phyloP scores from a whole-genome alignment of 768 basidiomycete species.

The Pleurotus platypus region DNA sequence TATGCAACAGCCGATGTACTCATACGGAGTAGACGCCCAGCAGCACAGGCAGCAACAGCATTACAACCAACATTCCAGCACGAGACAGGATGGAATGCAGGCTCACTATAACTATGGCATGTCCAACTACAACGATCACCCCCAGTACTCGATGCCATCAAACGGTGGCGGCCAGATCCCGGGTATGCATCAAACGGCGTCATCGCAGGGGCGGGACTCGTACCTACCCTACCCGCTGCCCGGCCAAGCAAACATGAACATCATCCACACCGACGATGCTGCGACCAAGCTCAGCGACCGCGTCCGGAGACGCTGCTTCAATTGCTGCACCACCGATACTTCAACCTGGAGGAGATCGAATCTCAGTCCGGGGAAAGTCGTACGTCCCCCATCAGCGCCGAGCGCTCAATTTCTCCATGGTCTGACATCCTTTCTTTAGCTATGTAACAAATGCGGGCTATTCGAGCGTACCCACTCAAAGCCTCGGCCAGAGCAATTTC shows the following conservation, averaged over 20 bases:
- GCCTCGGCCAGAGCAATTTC: conserved; percentile 77
- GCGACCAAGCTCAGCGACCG: conserved; percentile 77
- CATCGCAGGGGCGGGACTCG: conserved; percentile 12
- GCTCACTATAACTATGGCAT: background rate
- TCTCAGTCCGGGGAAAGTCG: conserved; percentile 78
- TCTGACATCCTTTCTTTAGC: conserved; percentile 21
- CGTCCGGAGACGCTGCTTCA: conserved; percentile 75
- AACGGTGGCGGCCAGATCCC: background rate
- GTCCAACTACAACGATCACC: conserved; percentile 14
- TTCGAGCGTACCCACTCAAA: conserved; percentile 81
- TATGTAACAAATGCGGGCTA: conserved; percentile 73
- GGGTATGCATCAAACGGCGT: background rate
- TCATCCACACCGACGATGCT: conserved; percentile 70
- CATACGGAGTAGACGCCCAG: conserved; percentile 25
- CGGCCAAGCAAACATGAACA: conserved; percentile 25
- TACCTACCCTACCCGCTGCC: conserved; percentile 30
- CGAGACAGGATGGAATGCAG: background rate
- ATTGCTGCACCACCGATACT: conserved; percentile 83
- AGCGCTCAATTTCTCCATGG: conserved; percentile 21
- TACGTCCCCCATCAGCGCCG: conserved; percentile 21
- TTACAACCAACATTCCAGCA: background rate
- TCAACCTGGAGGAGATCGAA: conserved; percentile 78
- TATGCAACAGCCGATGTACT: conserved; percentile 28
- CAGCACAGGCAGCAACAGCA: conserved; percentile 26
- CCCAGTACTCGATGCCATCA: conserved; percentile 11